phyloP scores from a whole-genome alignment of 2,329 filamentous ascomycete genomes.

The Orbilia javanica region DNA sequence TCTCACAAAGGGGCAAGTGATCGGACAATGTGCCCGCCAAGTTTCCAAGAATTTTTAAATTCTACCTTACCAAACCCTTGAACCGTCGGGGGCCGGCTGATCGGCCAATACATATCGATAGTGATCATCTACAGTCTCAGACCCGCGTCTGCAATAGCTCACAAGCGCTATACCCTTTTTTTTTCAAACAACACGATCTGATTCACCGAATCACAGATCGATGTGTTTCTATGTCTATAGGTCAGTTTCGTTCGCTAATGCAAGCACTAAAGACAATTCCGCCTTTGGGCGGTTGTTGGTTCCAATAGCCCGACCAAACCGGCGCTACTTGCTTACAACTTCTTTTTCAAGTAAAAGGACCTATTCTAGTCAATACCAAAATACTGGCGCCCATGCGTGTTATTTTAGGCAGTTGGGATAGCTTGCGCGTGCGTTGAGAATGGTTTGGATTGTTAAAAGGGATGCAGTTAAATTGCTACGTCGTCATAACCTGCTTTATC shows the following conservation, averaged over 20 bases:
- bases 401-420: not conserved
- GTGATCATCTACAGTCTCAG: not conserved
- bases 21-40: not conserved
- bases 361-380: not conserved
- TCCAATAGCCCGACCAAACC: not conserved
- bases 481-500: not conserved
- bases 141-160: not conserved
- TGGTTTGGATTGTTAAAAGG: too few relatives aligned
- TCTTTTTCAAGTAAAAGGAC: not conserved
- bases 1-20: not conserved
- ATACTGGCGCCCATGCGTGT: not conserved
- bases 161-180: not conserved
- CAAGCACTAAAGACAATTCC: not conserved
- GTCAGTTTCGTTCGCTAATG: not conserved
- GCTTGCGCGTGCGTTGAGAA: too few relatives aligned
- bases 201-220: not conserved
- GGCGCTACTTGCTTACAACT: not conserved
- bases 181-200: not conserved
- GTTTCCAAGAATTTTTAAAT: not conserved
- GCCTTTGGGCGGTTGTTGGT: not conserved
- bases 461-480: not conserved
- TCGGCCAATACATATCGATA: not conserved
- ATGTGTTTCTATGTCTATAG: not conserved
- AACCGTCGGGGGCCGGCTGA: not conserved
- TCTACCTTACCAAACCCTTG: not conserved